Base-by-base conservation (phyloP, 805 yeast species). In the Metschnikowia arizonensis region DNA sequence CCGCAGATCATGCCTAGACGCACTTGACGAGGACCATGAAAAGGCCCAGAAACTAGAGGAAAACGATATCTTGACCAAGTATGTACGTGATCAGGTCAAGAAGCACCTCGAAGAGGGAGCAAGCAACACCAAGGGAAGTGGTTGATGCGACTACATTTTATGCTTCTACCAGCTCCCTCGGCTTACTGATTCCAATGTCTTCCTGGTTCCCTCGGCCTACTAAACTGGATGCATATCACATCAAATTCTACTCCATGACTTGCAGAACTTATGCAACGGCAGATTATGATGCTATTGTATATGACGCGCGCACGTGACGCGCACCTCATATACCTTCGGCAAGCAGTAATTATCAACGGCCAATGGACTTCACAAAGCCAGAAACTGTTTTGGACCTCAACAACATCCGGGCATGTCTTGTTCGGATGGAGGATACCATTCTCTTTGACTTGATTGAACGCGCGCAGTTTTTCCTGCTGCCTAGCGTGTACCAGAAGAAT, bases 341-440 rank as follows among this genome's bases (percentile, higher is more conserved):
- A n/a, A 28, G 11, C 14, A 5, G 23, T 12, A 3, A n/a, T 31
- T 15, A 10, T 28, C 33, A 21, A 56, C 8, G 25, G 44, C 53
- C 28, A 15, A 88, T 90, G 96, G 95, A 90, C 66, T 90, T 89
- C 64, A 76, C 78, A 62, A 79, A 82, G 54, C 93, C 96, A 14
- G 85, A 83, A 40, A 78, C 95, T 0, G 96, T 88, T 5, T 74
- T 93, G 41, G 79, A 88, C 57, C 71, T 93, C 47, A 72, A 71
- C 56, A 89, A 93, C 66, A 93, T 93, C 57, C 81, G 99, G 50
- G 82, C 78, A 49, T 85, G 88, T 14, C 73, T 93, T 38, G 83
- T 90, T 32, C 79, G 96, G 44, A 88, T 93, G 97, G 99, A 93
- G 61, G 98, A 93, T 65, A 86, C 97, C 5, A 89, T 93, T 55